Conservation (phyloP, 2,329 filamentous ascomycete genomes). For the Canariomyces notabilis region DNA sequence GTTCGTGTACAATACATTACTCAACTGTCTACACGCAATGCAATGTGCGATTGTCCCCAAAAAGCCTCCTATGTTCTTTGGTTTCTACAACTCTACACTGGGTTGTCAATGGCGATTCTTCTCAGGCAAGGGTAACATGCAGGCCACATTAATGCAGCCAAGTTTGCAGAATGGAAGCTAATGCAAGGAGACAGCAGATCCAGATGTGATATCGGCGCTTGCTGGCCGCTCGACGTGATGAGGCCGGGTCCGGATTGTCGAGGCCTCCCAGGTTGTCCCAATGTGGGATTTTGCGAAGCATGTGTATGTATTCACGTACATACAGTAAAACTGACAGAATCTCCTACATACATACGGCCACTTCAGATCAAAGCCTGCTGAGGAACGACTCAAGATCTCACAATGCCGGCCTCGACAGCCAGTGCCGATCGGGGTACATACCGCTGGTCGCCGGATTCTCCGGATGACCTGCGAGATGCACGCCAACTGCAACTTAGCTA, state of each 20-base stretch:
- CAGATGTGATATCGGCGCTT: slow-evolving; percentile 13
- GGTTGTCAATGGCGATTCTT: background rate
- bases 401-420: too few species aligned
- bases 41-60: too few species aligned
- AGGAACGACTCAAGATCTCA: too few species aligned
- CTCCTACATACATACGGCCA: too few species aligned
- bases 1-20: too few species aligned
- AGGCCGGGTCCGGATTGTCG: too few species aligned
- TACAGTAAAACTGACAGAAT: background rate
- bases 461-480: background rate
- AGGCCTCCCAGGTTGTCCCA: too few species aligned
- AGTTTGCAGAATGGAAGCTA: slow-evolving; percentile 20
- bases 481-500: background rate
- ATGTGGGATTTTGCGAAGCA: too few species aligned
- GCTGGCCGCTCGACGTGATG: background rate
- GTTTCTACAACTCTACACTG: slow-evolving; percentile 4
- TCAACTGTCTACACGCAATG: too few species aligned
- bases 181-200: slow-evolving; percentile 18
- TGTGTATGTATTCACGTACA: too few species aligned
- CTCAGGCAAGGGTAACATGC: background rate
- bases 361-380: too few species aligned
- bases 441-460: background rate
- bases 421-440: too few species aligned
- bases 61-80: background rate
- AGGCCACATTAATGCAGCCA: slow-evolving; percentile 11